phyloP scores from a whole-genome alignment of 164 flowering plant genomes.

The Amborella trichopoda region DNA sequence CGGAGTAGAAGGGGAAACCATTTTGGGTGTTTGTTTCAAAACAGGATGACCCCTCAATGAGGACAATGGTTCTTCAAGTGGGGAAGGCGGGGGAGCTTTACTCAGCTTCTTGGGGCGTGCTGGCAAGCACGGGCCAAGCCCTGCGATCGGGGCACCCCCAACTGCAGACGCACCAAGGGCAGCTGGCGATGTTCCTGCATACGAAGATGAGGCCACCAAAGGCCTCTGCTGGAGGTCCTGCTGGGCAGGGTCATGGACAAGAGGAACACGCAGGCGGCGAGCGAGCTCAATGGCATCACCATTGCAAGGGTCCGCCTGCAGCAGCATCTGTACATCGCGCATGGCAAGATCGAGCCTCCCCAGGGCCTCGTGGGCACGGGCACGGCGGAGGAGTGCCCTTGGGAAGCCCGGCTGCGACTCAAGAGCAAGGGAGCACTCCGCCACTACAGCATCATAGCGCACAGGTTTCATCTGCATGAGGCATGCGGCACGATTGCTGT shows the following conservation, averaged over 20 bases:
- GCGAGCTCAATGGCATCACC: constrained; percentile 76
- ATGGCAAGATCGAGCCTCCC: constrained; percentile 84
- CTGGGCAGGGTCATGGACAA: constrained; percentile 58
- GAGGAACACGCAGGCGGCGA: constrained; percentile 43
- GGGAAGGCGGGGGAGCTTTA: constrained; percentile 7
- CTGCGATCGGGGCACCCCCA: constrained; percentile 82
- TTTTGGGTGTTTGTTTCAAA: no score
- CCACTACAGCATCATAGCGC: constrained; percentile 63
- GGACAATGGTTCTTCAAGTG: constrained; percentile 8
- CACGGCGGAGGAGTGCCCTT: constrained; percentile 81
- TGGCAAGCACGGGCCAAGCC: constrained; percentile 86
- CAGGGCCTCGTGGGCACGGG: constrained; percentile 77
- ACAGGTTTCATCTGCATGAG: constrained; percentile 97
- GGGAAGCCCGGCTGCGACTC: constrained; percentile 67
- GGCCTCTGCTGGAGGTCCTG: constrained; percentile 76
- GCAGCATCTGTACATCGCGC: constrained; percentile 63
- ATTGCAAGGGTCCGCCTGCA: constrained; percentile 59
- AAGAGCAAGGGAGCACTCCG: constrained; percentile 83
- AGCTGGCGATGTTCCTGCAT: constrained; percentile 58
- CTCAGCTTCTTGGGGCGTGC: constrained; percentile 63
- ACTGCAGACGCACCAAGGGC: constrained; percentile 97
- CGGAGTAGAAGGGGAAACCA: constrained; percentile 23
- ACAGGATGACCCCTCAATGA: no score
- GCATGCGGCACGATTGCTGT: constrained; percentile 95
- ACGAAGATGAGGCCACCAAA: background rate